Evolutionary conservation across 768 basidiomycete genomes (phyloP), one percentile per base, ranked within the genome.

Genomic region (Xerocomellus chrysenteron): DNA sequence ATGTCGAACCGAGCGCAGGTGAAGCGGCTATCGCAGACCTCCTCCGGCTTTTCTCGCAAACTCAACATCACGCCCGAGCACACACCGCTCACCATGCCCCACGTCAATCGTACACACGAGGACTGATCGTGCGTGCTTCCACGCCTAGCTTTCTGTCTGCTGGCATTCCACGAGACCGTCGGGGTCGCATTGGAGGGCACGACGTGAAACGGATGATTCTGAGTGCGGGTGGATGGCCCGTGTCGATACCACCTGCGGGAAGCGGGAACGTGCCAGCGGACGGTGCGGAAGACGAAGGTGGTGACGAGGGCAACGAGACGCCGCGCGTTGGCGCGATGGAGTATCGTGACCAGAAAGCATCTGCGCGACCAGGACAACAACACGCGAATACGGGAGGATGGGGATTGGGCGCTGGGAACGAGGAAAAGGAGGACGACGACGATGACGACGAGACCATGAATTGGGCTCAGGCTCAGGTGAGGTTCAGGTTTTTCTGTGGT

Each of bases 21-120:
- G 91, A 92, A 71, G 80, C 82, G 6, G 88, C 88, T 14, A 77
- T 90, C 16, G 73, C 77, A 14, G 86, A 86, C 60, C 80, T 93
- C 35, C 76, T 93, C 35, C 83, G 80, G 17, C 74, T 82, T 5
- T 77, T 87, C 36, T 86, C 84, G 36, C 80, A 77, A 44, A 82
- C 85, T 5, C 75, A 78, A 19, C 73, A 79, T 3, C 69, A 73
- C 46, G 73, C 79, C 17, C 61, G 55, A 14, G 40, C 58, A 30
- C 63, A 47, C 35, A 17, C 53, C 3, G 55, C 57, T 5, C 72
- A 77, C 2, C 66, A 69, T 28, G 74, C 76, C 35, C 35, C 54
- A 40, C 68, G 65, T 5, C 72, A 62, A 36, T 60, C 65, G n/a
- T 58, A 63, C 28, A 36, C 64, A 58, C 55, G 70, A 55, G 56